Evolutionary conservation across 2,329 filamentous ascomycete genomes (phyloP), one percentile per base, ranked within the genome.

Genomic region (Colletotrichum destructivum): DNA sequence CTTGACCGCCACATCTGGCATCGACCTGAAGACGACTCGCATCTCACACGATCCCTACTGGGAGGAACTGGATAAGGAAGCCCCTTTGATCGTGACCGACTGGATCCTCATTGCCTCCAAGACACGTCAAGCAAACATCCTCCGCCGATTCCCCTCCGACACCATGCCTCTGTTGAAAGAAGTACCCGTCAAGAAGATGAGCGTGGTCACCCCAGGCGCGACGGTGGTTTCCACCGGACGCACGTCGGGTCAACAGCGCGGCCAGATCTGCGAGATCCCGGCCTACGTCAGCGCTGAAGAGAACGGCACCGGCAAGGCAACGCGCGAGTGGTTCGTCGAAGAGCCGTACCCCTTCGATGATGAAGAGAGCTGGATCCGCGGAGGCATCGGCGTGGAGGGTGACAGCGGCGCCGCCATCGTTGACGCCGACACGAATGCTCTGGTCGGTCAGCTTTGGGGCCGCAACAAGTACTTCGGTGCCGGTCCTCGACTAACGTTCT

Each of bases 301-400:
- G 13, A 85, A 85, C 55, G 82, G 82, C 5, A 85, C 84, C 0
- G 78, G 79, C 2, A 84, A 82, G 63, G 80, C 81, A 3, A 85
- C 84, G 4, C 77, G 84, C 7, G 84, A 86, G 75, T 86, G 84
- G 84, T 86, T 82, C 64, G 76, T 86, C 23, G 84, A 86, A 72
- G 82, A 84, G 70, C 80, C 81, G 2, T 78, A 75, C 38, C 73
- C 78, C 0, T 76, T 75, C n/a, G 82, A 83, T 12, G 74, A 84
- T 54, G 83, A 84, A 49, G 81, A 85, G 15, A 79, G 76, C 12
- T 86, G 84, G 84, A 85, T 86, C 61, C 79, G 82, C 2, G 83
- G 84, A 4, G 84, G 84, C 38, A 84, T 86, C 13, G 84, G 84
- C 18, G 82, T 85, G 9, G 77, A 79, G 56, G 84, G 84, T 12